Evolutionary conservation across 805 yeast species (phyloP).

Genomic region (Candida boidinii): DNA sequence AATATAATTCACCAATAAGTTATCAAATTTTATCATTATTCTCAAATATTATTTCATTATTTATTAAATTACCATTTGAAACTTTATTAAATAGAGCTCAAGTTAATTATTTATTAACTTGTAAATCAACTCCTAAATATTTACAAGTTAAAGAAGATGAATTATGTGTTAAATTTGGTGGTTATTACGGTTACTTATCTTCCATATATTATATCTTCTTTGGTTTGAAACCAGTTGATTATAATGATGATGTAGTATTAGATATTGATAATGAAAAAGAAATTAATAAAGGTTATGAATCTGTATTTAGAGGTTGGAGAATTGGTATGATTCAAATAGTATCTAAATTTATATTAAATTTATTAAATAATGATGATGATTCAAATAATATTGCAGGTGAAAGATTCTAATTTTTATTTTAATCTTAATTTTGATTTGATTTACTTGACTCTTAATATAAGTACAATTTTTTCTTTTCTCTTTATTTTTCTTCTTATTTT

Average conservation of each 20-base stretch:
- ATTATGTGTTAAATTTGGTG: slow-evolving; percentile 51
- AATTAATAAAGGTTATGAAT: slow-evolving; percentile 37
- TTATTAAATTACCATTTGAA: slow-evolving; percentile 79
- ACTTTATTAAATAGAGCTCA: slow-evolving; percentile 82
- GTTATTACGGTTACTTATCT: slow-evolving; percentile 45
- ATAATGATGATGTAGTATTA: slow-evolving; percentile 14
- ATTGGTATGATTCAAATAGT: slow-evolving; percentile 70
- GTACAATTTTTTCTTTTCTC: background rate
- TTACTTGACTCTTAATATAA: background rate
- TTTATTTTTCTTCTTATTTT: background rate
- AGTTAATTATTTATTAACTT: slow-evolving; percentile 47
- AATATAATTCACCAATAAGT: slow-evolving; percentile 50
- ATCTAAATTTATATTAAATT: slow-evolving; percentile 74
- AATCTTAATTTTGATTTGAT: background rate
- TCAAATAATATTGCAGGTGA: slow-evolving; percentile 33
- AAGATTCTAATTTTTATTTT: slow-evolving; percentile 17
- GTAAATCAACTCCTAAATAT: slow-evolving; percentile 28
- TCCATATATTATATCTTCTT: slow-evolving; percentile 41
- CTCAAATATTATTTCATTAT: slow-evolving; percentile 59
- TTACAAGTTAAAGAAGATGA: slow-evolving; percentile 37
- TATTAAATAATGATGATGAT: slow-evolving; percentile 44
- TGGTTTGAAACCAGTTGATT: slow-evolving; percentile 24
- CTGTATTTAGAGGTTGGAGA: slow-evolving; percentile 85
- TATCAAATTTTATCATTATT: slow-evolving; percentile 52
- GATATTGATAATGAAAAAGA: slow-evolving; percentile 27